These are phyloP conservation scores for Fusarium clavum DNA, from an alignment of 2,329 filamentous ascomycete genomes.

Conservation along the genomic window DNA sequence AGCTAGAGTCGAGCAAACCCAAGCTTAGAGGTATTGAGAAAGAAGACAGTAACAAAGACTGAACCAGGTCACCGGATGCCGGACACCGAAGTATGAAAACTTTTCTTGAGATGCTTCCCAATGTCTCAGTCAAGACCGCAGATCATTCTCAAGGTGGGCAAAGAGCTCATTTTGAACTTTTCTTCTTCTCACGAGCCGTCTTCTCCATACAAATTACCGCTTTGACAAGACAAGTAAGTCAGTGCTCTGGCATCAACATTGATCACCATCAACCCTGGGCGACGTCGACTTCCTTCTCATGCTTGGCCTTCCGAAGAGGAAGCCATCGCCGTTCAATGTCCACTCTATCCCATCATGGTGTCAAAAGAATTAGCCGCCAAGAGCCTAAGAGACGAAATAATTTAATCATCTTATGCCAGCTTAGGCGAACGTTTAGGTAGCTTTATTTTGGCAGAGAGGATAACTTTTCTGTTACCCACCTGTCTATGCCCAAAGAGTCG, in stretches of 20 bases:
- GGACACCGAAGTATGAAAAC: background rate
- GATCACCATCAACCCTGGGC: background rate
- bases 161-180: constrained; percentile 39
- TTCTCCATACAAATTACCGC: background rate
- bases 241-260: constrained; percentile 1
- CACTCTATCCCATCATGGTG: background rate
- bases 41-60: constrained; percentile 8
- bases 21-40: background rate
- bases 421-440: background rate
- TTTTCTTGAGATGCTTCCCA: constrained; percentile 11
- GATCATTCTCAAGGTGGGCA: constrained; percentile 22
- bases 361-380: background rate
- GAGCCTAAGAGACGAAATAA: background rate
- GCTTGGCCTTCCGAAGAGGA: constrained; percentile 37
- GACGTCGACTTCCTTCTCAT: constrained; percentile 22
- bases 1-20: background rate
- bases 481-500: constrained; percentile 36
- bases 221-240: background rate
- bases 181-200: background rate
- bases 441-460: background rate
- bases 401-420: background rate
- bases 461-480: background rate
- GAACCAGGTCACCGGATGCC: background rate
- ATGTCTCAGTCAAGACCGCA: constrained; percentile 18
- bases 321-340: constrained; percentile 32